Base-by-base conservation (phyloP, 371 early-diverging fungal genomes). In the Mortierella sp. region DNA sequence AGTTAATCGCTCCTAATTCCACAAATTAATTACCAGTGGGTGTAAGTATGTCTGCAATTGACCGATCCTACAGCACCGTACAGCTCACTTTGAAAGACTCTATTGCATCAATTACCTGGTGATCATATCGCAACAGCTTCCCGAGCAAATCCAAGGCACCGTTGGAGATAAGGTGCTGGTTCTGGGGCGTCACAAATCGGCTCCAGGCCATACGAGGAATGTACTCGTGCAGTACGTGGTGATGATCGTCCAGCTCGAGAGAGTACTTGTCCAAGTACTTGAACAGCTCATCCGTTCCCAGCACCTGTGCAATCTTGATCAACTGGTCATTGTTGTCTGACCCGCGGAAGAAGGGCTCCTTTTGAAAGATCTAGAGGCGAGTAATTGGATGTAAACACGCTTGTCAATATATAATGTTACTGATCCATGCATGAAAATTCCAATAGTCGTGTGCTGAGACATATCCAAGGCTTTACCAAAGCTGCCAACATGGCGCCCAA, bases 341-440 rank as follows among this genome's bases (percentile, higher is more conserved):
- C 26, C 99, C 99, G 83, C 98, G 97, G 93, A 99, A 99, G 88
- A 99, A 98, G 1, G 99, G 99, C 71, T 98, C 98, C 88, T 96
- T 97, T 77, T 96, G 95, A 93, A 98, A 99, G 40, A 99, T 97
- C 96, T 96, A 74, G 28, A 48, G 9, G 51, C 9, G 24, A 21
- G 24, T 31, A 43, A 40, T 44, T 24, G 46, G 37, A 28, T 43
- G 53, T 8, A 69, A 54, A 21, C 21, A 69, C 28, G 24, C 21
- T 11, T 24, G 53, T 69, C 44, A 54, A 48, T 44, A 71, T 64
- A 8, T 1, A 9, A 34, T 64, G 37, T 31, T 11, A 28, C 19
- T 8, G 19, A 8, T 64, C 34, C 19, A 40, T 37, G 21, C 37
- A 64, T 21, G 37, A 9, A 40, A 40, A 8, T 34, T 37, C 21